Conservation (phyloP, 2,329 filamentous ascomycete species). For the Pseudogymnoascus sp. region DNA sequence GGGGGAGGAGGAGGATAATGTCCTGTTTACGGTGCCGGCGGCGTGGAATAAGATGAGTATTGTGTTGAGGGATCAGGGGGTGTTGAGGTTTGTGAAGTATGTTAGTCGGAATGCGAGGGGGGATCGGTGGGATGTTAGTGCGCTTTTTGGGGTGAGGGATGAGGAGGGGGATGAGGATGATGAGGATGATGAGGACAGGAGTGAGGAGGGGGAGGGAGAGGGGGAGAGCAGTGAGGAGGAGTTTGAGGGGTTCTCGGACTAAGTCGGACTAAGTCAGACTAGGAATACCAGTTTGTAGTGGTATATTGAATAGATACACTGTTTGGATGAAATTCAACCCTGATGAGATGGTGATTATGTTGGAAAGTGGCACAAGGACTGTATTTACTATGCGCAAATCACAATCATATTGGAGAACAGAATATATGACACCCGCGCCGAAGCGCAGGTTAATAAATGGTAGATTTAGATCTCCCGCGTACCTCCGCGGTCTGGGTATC, state of each 20-base stretch:
- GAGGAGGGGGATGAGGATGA: slow-evolving; percentile 32
- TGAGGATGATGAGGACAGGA: slow-evolving; percentile 30
- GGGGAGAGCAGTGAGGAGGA: slow-evolving; percentile 42
- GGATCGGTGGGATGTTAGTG: slow-evolving; percentile 87
- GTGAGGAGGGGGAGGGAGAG: slow-evolving; percentile 31
- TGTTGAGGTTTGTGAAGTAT: slow-evolving; percentile 93
- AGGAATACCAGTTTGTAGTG: not conserved
- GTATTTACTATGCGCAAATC: not conserved
- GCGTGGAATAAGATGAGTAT: slow-evolving; percentile 88
- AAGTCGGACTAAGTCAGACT: not conserved
- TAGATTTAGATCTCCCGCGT: slow-evolving; percentile 3
- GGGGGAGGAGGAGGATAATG: slow-evolving; percentile 63
- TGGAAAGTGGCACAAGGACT: not conserved
- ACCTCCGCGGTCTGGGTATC: slow-evolving; percentile 1
- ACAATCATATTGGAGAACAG: not conserved
- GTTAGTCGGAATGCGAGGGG: slow-evolving; percentile 74
- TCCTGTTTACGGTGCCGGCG: slow-evolving; percentile 60
- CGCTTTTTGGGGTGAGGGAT: slow-evolving; percentile 62
- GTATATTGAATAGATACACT: not conserved
- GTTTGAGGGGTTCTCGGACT: slow-evolving; percentile 49
- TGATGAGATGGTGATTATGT: not conserved
- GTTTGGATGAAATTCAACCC: not conserved
- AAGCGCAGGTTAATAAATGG: slow-evolving; percentile 1
- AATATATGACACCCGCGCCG: not conserved
- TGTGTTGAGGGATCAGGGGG: slow-evolving; percentile 78